These are phyloP conservation scores for Echites panduratus DNA, from an alignment of 257 asterid species.

Conservation along the genomic window DNA sequence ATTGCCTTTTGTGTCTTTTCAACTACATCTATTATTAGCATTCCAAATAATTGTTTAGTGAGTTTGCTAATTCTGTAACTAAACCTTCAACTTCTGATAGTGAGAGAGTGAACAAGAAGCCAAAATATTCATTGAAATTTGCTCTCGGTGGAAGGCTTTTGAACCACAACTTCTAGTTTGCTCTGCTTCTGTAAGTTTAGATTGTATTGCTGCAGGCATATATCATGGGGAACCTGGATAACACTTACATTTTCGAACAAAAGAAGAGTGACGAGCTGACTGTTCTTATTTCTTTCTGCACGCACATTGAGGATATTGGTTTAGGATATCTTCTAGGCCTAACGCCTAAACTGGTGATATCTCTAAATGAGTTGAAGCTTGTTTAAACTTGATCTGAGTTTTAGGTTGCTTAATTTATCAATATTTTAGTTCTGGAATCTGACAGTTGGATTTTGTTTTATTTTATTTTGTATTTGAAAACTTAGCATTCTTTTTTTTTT, in stretches of 20 bases:
- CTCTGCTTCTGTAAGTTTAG: not conserved
- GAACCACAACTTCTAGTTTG: not conserved
- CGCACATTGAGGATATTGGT: not conserved
- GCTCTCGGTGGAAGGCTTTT: not conserved
- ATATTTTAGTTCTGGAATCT: not conserved
- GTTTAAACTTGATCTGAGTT: not conserved
- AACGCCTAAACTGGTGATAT: not conserved
- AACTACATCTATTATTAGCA: not conserved
- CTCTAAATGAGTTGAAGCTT: not conserved
- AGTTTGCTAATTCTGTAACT: not conserved
- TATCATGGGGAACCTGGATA: not conserved
- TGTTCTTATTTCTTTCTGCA: not conserved
- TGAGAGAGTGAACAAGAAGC: not conserved
- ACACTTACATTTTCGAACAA: not conserved
- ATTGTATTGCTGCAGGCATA: not conserved
- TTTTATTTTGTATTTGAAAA: not conserved
- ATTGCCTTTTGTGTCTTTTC: not conserved
- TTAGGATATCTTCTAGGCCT: not conserved
- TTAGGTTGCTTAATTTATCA: not conserved
- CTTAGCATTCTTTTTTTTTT: conserved; percentile 19
- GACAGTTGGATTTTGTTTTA: not conserved
- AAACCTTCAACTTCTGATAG: not conserved
- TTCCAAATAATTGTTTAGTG: not conserved
- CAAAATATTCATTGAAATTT: not conserved
- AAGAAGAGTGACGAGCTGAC: not conserved